Percentiles rank a stretch among this genome's conserved stretches.
Evolutionary conservation across 2,329 filamentous ascomycete genomes (phyloP).

Genomic region (Beauveria rudraprayagi): DNA sequence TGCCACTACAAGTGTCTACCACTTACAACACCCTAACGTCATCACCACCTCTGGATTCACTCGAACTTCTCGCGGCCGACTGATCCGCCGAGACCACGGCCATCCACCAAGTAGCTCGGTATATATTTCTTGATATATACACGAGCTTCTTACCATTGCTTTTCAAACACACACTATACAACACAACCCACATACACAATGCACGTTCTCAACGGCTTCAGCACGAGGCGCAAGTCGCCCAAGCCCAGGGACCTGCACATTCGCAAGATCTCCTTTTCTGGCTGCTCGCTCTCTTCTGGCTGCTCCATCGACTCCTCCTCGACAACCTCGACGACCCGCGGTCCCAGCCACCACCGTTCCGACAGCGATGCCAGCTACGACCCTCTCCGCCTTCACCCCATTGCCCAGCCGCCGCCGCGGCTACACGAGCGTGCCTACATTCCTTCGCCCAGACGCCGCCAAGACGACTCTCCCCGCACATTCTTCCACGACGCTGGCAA

Average conservation of each 20-base stretch:
- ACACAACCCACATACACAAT: slow-evolving; percentile 19
- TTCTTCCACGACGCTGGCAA: slow-evolving; percentile 21
- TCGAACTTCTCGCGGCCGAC: not conserved
- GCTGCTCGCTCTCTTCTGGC: slow-evolving; percentile 29
- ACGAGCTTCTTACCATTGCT: not conserved
- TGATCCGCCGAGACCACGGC: not conserved
- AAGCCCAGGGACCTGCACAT: slow-evolving; percentile 30
- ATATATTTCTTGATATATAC: slow-evolving; percentile 7
- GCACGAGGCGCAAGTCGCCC: slow-evolving; percentile 27
- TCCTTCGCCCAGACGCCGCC: slow-evolving; percentile 14
- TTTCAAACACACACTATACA: not conserved
- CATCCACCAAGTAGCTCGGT: not conserved
- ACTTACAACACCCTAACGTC: not conserved
- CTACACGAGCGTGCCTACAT: slow-evolving; percentile 29
- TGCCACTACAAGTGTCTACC: not conserved
- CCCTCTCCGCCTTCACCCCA: slow-evolving; percentile 27
- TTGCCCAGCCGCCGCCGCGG: slow-evolving; percentile 28
- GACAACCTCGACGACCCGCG: slow-evolving; percentile 20
- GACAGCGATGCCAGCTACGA: slow-evolving; percentile 22
- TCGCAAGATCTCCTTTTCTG: slow-evolving; percentile 34
- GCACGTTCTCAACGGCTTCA: slow-evolving; percentile 30
- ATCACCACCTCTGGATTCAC: not conserved
- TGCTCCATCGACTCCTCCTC: slow-evolving; percentile 26
- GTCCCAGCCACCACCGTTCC: slow-evolving; percentile 19
- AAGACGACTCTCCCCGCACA: slow-evolving; percentile 18